A percentile compares a stretch with the other conserved stretches of the same genome.
phyloP scores from a whole-genome alignment of 2,329 filamentous ascomycete genomes.

The Sphaerostilbella broomeana region DNA sequence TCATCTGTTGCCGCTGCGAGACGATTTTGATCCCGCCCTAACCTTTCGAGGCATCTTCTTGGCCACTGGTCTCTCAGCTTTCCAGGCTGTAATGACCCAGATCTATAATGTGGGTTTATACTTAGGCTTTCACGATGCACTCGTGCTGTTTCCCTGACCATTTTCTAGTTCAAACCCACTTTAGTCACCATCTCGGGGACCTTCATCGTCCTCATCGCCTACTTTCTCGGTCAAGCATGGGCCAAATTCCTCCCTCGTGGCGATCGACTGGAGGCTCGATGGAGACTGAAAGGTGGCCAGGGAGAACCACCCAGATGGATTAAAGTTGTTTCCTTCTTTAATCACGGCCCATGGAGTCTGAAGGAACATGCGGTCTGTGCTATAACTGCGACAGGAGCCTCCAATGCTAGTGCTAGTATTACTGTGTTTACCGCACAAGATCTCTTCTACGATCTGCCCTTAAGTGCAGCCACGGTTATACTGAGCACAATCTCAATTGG shows the following conservation, averaged over 20 bases:
- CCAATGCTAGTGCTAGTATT: conserved; percentile 38
- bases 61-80: conserved; percentile 41
- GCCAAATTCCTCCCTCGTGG: conserved; percentile 34
- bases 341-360: conserved; percentile 44
- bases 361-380: conserved; percentile 51
- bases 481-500: conserved; percentile 47
- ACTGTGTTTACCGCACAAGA: conserved; percentile 42
- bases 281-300: conserved; percentile 35
- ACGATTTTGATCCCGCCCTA: conserved; percentile 45
- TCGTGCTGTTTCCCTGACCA: neutral
- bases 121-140: neutral
- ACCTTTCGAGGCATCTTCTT: conserved; percentile 49
- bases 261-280: conserved; percentile 41
- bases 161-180: conserved; percentile 46
- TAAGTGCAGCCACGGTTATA: conserved; percentile 41
- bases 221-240: conserved; percentile 43
- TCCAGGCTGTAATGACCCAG: conserved; percentile 49
- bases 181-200: conserved; percentile 41
- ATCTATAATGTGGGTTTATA: conserved; percentile 42
- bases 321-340: conserved; percentile 37
- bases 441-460: conserved; percentile 44
- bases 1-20: conserved; percentile 44
- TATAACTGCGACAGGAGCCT: conserved; percentile 48
- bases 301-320: conserved; percentile 39
- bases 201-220: conserved; percentile 51